Conservation (phyloP, 768 basidiomycete genomes). For the Hypholoma fasciculare region DNA sequence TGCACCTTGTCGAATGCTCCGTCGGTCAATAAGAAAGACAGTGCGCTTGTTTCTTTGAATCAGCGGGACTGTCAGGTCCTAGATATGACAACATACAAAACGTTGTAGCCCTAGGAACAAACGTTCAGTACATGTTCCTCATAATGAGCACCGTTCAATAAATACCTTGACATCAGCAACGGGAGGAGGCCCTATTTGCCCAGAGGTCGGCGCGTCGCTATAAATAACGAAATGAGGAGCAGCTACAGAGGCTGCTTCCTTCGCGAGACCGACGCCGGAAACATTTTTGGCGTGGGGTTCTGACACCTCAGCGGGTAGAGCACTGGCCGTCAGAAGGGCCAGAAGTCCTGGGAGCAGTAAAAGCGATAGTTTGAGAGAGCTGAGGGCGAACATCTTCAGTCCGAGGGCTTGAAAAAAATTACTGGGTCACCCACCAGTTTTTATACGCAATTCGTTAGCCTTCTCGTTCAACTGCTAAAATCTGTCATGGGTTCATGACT, state of each 20-base stretch:
- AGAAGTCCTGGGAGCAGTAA: slow-evolving; percentile 9
- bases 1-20: slow-evolving; percentile 57
- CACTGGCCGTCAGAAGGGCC: slow-evolving; percentile 4
- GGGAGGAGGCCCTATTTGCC: slow-evolving; percentile 48
- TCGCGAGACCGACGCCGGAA: slow-evolving; percentile 9
- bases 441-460: neutral
- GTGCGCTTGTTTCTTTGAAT: slow-evolving; percentile 29
- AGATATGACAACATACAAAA: slow-evolving; percentile 42
- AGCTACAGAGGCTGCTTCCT: slow-evolving; percentile 28
- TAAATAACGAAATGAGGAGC: slow-evolving; percentile 55
- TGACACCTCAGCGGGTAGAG: slow-evolving; percentile 7
- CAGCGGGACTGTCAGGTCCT: neutral
- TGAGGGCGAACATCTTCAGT: neutral
- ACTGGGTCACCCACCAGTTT: neutral
- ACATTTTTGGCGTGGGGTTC: slow-evolving; percentile 8
- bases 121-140: neutral
- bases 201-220: slow-evolving; percentile 38
- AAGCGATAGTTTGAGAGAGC: slow-evolving; percentile 1
- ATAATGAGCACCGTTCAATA: neutral
- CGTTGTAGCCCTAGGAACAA: slow-evolving; percentile 51
- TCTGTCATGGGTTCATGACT: neutral
- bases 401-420: neutral
- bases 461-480: neutral
- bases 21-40: slow-evolving; percentile 52
- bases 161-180: slow-evolving; percentile 44